Base-by-base conservation (phyloP, 2,329 filamentous ascomycete genomes). In the Nigrospora oryzae region DNA sequence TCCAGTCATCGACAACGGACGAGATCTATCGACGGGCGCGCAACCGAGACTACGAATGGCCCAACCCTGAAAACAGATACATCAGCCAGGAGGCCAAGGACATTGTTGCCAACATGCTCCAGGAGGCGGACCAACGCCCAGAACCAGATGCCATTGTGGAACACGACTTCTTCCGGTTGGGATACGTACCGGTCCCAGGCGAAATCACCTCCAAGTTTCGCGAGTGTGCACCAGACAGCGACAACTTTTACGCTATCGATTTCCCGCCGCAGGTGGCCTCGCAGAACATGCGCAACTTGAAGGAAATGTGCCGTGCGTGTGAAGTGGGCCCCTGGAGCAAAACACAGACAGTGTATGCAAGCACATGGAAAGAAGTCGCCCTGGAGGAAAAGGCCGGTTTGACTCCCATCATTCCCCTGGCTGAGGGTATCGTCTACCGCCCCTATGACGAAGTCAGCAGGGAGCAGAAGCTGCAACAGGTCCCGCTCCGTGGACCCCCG, bases 1-100 rank as follows among this genome's bases (percentile, higher is more conserved):
- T 98, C 63, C 93, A 98, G 66, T 95, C 93, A 12, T 83, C 84
- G 12, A 91, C 86, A 36, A 86, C 86, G 15, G 86, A 93, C 60
- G 86, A 91, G 59, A 93, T 93, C 49, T 93, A 93, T 66, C 79
- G 72, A 63, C 80, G 75, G 63, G 84, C 80, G 44, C 68, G 74
- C 55, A 78, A 83, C 54, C 75, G 84, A 53, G 85, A 89, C 57
- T 91, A 90, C 61, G 83, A 86, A 57, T 91, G 86, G 86, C 86
- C 86, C 13, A 75, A 77, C 46, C 64, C 79, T 23, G 79, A 83
- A 44, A 75, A 77, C 43, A 86, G 82, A 59, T 80, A 81, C 53
- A 87, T 89, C 53, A 89, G 83, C 48, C 70, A 77, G 45, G 85
- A 89, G 58, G 79, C 87, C 44, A 86, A 89, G 63, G 83, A 89